A percentile compares a stretch with the other conserved stretches of the same genome.
Conservation (phyloP, 305 asterid species). For the Fraxinus platypoda region DNA sequence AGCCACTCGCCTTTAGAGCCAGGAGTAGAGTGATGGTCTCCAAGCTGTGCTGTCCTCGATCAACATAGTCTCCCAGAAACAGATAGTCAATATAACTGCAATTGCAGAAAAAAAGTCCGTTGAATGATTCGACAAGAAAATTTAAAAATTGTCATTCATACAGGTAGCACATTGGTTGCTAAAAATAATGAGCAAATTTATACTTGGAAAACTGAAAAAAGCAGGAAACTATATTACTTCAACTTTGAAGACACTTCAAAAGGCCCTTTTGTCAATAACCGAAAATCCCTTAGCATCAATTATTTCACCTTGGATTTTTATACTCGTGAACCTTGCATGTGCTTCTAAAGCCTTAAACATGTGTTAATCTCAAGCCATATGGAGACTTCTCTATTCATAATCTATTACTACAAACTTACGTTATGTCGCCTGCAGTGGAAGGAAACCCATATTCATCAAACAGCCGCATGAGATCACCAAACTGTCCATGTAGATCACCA, state of each 20-base stretch:
- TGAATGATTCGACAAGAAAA: constrained; percentile 13
- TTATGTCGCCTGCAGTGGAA: constrained; percentile 97
- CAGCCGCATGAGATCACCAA: constrained; percentile 96
- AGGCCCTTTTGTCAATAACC: background rate
- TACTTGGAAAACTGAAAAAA: background rate
- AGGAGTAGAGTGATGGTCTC: constrained; percentile 59
- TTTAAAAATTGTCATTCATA: constrained; percentile 1
- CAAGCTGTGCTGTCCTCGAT: constrained; percentile 65
- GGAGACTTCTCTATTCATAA: background rate
- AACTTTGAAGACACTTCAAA: background rate
- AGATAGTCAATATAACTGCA: constrained; percentile 36
- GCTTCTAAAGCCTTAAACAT: background rate
- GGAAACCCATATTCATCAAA: constrained; percentile 99
- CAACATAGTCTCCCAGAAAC: constrained; percentile 62
- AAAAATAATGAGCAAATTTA: background rate
- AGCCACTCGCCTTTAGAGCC: constrained; percentile 55
- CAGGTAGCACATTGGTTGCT: background rate
- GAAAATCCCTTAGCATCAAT: background rate
- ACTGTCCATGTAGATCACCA: constrained; percentile 99
- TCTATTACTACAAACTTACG: constrained; percentile 56
- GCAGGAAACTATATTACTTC: background rate
- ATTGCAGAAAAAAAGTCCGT: constrained; percentile 13
- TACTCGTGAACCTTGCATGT: background rate
- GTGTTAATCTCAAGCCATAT: background rate
- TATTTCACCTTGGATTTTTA: background rate